These are phyloP conservation scores for Pelagophyceae sp. DNA, from an alignment of 352 stramenopile species.

Conservation along the genomic window DNA sequence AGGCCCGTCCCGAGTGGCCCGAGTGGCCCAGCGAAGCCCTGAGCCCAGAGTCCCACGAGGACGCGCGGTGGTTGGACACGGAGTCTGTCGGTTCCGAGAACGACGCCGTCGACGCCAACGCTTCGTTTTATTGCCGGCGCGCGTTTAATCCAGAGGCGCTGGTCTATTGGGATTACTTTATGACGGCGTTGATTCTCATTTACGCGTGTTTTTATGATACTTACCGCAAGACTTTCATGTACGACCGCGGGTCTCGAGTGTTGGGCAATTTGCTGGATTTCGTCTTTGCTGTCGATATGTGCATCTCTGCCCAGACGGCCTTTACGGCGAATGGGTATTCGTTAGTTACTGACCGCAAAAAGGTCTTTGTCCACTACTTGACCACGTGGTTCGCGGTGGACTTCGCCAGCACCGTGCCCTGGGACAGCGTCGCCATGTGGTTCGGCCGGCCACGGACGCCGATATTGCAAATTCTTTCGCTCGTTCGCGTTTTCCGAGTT, in stretches of 20 bases:
- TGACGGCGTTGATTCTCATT: background rate
- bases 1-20: no score
- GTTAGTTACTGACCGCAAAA: background rate
- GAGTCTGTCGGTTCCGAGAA: no score
- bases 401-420: background rate
- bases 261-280: background rate
- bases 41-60: no score
- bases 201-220: conserved; percentile 13
- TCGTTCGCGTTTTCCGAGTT: background rate
- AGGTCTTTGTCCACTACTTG: background rate
- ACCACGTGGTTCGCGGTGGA: background rate
- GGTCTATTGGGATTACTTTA: background rate
- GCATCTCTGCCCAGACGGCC: background rate
- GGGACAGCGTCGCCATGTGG: background rate
- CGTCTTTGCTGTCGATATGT: background rate
- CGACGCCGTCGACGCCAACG: background rate
- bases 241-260: background rate
- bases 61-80: no score
- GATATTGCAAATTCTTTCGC: background rate
- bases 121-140: no score
- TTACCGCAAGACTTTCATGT: background rate
- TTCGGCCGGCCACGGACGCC: background rate
- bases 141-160: background rate
- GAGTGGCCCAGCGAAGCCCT: no score
- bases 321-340: background rate